Evolutionary conservation across 1,284 basidiomycete genomes (phyloP).

Genomic region (Apiotrichum siamense): DNA sequence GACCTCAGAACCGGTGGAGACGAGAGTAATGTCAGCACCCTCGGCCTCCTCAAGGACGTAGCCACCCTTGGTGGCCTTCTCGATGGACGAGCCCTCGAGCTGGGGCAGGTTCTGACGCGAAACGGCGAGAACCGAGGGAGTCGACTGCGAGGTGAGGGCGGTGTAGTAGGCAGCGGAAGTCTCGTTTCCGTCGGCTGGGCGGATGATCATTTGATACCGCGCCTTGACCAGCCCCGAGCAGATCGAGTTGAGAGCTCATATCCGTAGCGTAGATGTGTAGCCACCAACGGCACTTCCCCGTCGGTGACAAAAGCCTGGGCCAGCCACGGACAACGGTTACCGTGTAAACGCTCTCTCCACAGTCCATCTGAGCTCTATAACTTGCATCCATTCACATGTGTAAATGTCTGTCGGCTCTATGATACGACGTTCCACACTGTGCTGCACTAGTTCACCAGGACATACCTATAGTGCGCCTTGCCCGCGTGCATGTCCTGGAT

Average conservation of each 20-base stretch:
- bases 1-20: conserved; percentile 75
- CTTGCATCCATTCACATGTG: too few species aligned
- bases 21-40: conserved; percentile 70
- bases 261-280: too few species aligned
- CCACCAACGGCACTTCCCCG: too few species aligned
- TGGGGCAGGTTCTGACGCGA: conserved; percentile 63
- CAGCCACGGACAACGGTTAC: too few species aligned
- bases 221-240: too few species aligned
- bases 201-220: too few species aligned
- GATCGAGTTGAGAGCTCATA: too few species aligned
- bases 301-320: too few species aligned
- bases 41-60: conserved; percentile 80
- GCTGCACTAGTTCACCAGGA: conserved; percentile 44
- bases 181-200: conserved; percentile 89
- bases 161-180: conserved; percentile 82
- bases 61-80: conserved; percentile 75
- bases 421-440: too few species aligned
- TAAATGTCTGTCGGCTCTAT: too few species aligned
- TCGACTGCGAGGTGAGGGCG: conserved; percentile 64
- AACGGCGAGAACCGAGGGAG: conserved; percentile 59
- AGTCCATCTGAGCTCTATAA: too few species aligned
- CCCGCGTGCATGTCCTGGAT: conserved; percentile 48
- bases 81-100: conserved; percentile 78
- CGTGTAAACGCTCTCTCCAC: too few species aligned
- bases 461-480: conserved; percentile 50